phyloP scores from a whole-genome alignment of 208 protist species.

The Leishmania mexicana region DNA sequence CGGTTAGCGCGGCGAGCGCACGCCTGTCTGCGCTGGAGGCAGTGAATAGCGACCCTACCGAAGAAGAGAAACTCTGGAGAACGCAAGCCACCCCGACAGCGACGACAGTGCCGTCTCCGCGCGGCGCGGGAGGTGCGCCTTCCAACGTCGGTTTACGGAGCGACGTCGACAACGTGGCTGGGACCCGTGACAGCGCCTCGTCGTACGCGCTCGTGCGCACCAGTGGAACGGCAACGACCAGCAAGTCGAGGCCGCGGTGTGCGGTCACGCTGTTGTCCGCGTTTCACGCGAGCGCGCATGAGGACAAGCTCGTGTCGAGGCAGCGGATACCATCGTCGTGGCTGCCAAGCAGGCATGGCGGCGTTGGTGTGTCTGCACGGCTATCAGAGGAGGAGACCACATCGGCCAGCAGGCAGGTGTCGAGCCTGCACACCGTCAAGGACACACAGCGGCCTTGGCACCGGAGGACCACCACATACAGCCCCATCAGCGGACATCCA shows the following conservation, averaged over 20 bases:
- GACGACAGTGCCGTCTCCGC: background rate
- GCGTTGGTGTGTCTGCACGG: background rate
- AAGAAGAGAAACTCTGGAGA: too few species aligned
- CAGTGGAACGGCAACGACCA: slow-evolving; percentile 9
- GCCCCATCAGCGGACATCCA: background rate
- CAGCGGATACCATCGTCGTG: background rate
- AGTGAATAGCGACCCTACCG: background rate
- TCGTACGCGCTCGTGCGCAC: background rate
- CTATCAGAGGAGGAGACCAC: background rate
- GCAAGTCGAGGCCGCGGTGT: background rate
- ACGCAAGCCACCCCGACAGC: background rate
- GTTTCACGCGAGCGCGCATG: background rate
- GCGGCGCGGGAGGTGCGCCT: background rate
- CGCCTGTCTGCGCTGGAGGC: background rate
- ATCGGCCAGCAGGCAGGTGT: background rate
- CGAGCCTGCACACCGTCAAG: slow-evolving; percentile 7
- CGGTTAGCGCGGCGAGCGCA: background rate
- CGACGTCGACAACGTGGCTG: background rate
- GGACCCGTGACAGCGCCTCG: background rate
- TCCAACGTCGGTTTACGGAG: background rate
- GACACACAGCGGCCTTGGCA: slow-evolving; percentile 4
- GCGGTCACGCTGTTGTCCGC: background rate
- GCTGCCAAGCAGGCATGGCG: background rate
- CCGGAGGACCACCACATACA: background rate
- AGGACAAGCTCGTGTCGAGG: background rate